These are phyloP conservation scores for Oidiodendron maius DNA, from an alignment of 495 filamentous ascomycete genomes.

Conservation along the genomic window DNA sequence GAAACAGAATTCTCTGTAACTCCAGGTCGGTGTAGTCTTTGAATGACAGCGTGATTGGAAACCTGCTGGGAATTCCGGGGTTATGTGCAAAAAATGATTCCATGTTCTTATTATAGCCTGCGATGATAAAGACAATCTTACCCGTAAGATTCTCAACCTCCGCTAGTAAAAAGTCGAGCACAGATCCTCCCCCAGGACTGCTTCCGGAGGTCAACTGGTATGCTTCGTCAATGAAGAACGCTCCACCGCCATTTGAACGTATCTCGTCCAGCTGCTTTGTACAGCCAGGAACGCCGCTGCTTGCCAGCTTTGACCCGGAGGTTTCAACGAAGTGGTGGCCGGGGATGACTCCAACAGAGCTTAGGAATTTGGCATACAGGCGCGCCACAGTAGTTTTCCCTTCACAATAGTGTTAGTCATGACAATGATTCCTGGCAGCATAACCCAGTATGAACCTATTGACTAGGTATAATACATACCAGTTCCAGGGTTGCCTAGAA, in stretches of 20 bases:
- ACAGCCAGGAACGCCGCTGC: constrained; percentile 50
- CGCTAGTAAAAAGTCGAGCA: constrained; percentile 68
- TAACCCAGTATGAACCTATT: too few relatives aligned
- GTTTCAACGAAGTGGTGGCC: constrained; percentile 55
- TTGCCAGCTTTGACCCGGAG: constrained; percentile 61
- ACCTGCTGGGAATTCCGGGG: constrained; percentile 64
- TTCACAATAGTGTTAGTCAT: constrained; percentile 24
- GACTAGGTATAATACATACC: constrained; percentile 50
- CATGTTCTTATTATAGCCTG: constrained; percentile 75
- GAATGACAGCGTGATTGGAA: constrained; percentile 62
- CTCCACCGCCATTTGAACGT: constrained; percentile 55
- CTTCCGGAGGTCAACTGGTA: constrained; percentile 49
- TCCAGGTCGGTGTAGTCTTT: constrained; percentile 64
- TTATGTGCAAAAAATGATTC: constrained; percentile 76
- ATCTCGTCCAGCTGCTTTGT: constrained; percentile 55
- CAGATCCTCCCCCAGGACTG: constrained; percentile 46
- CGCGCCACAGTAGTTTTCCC: constrained; percentile 82
- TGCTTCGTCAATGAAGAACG: constrained; percentile 57
- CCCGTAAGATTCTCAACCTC: constrained; percentile 72
- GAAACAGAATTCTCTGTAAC: constrained; percentile 47
- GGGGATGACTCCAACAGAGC: constrained; percentile 51
- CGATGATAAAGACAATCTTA: constrained; percentile 70
- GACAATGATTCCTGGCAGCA: too few relatives aligned
- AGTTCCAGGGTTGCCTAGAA: constrained; percentile 79
- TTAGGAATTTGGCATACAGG: constrained; percentile 64